Conservation (phyloP, 164 flowering plant genomes). For the Saururus chinensis region DNA sequence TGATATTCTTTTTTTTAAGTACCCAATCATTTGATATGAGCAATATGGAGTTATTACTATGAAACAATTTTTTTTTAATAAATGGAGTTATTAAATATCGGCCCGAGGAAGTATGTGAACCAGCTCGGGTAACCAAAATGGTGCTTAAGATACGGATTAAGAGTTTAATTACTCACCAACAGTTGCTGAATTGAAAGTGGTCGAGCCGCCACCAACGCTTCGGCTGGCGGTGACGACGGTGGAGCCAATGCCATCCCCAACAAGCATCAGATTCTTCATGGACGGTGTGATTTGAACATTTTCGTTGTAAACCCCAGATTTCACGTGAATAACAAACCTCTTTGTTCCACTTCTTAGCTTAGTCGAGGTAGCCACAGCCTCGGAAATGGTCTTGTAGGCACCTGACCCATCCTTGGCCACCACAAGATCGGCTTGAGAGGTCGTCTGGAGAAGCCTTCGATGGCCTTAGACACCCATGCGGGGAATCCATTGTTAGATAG, state of each 20-base stretch:
- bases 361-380: slow-evolving; percentile 36
- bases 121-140: not conserved
- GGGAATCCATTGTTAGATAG: slow-evolving; percentile 24
- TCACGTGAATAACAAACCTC: slow-evolving; percentile 45
- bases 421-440: slow-evolving; percentile 29
- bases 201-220: slow-evolving; percentile 37
- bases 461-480: slow-evolving; percentile 33
- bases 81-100: too few relatives aligned
- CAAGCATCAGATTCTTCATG: slow-evolving; percentile 41
- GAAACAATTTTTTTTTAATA: too few relatives aligned
- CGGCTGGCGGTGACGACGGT: slow-evolving; percentile 43
- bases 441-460: slow-evolving; percentile 32
- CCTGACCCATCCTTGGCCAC: slow-evolving; percentile 68
- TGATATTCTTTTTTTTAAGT: not conserved
- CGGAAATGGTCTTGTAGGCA: slow-evolving; percentile 38
- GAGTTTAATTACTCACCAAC: slow-evolving; percentile 31
- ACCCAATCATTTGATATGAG: not conserved
- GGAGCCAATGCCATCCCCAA: slow-evolving; percentile 58
- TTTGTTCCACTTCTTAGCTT: slow-evolving; percentile 10
- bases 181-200: slow-evolving; percentile 64
- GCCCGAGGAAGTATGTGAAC: not conserved
- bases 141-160: not conserved
- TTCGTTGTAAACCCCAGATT: slow-evolving; percentile 47
- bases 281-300: slow-evolving; percentile 33
- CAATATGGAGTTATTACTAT: not conserved